Evolutionary conservation across 2,329 filamentous ascomycete species (phyloP), one percentile per base, ranked within the genome.

Genomic region (Fusarium sp.): DNA sequence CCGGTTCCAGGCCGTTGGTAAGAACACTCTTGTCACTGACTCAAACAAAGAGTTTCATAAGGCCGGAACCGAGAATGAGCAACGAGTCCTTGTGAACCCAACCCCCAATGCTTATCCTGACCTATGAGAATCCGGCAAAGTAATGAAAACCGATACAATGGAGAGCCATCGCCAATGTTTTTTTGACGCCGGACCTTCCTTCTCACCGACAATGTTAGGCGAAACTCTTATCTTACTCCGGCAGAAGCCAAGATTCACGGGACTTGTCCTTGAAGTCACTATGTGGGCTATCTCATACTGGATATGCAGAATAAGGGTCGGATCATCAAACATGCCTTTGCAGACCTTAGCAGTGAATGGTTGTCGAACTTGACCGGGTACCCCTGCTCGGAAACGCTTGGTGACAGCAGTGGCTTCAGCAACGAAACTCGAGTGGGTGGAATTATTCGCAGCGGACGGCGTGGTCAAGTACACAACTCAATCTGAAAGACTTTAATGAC

Each of bases 191-290:
- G 55, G 45, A 55, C 41, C 54, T 44, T 71, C 39, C 55, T 44
- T 44, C 67, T 70, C 67, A 70, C 67, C 67, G 67, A 70, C 67
- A 71, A 51, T 70, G 41, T 64, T 59, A 58, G 67, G 43, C 58
- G 44, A 56, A 58, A 56, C 39, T 60, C 60, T 65, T 62, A 68
- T 70, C 54, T 60, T 28, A 30, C 51, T 68, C 48, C 37, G 44
- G 31, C 37, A 37, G 45, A 64, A 61, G 67, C 67, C 67, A 70
- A 70, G 67, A 58, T 68, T 58, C 28, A 34, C 37, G 30, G 57
- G 66, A 50, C 56, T 55, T 60, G 44, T 34, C 30, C 50, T 48
- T 62, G 42, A 62, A 63, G 44, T 34, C 41, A 49, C 62, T 45
- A 70, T 63, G 66, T 67, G 67, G 66, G 57, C 52, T 69, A 41